A percentile compares a stretch with the other conserved stretches of the same genome.
These are phyloP conservation scores for Hibiscus mutabilis DNA, from an alignment of 345 rosid species.

Conservation along the genomic window DNA sequence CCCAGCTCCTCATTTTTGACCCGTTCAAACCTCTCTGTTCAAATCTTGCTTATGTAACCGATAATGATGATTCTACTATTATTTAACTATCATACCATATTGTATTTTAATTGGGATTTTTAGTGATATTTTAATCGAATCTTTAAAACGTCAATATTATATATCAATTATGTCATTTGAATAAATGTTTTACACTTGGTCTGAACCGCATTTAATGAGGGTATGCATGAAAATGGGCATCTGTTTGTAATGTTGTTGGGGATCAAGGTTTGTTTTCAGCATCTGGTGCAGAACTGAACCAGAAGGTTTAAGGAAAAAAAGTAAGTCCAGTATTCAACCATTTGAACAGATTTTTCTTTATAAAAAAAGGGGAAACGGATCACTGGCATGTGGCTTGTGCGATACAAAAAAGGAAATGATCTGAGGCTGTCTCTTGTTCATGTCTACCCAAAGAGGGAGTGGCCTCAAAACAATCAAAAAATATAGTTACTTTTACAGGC, in stretches of 20 bases:
- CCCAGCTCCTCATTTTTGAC: conserved; percentile 21
- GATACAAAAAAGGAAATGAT: neutral
- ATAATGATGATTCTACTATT: neutral
- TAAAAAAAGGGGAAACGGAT: neutral
- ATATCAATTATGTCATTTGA: too few relatives aligned
- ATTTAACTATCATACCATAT: neutral
- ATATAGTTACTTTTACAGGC: neutral
- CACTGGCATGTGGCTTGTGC: neutral
- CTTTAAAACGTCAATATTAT: too few relatives aligned
- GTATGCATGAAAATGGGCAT: too few relatives aligned
- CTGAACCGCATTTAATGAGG: too few relatives aligned
- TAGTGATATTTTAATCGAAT: too few relatives aligned
- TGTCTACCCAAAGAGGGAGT: neutral
- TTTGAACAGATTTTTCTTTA: neutral
- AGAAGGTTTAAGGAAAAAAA: too few relatives aligned
- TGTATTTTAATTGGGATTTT: neutral
- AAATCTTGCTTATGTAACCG: neutral
- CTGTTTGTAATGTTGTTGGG: too few relatives aligned
- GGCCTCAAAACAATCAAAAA: conserved; percentile 21
- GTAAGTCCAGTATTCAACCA: neutral
- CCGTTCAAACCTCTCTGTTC: conserved; percentile 11
- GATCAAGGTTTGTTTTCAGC: too few relatives aligned
- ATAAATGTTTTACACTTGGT: too few relatives aligned
- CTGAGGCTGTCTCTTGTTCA: neutral
- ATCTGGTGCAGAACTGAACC: too few relatives aligned